These are phyloP conservation scores for Tolypocladium tropicale DNA, from an alignment of 2,329 filamentous ascomycete genomes.

Conservation along the genomic window DNA sequence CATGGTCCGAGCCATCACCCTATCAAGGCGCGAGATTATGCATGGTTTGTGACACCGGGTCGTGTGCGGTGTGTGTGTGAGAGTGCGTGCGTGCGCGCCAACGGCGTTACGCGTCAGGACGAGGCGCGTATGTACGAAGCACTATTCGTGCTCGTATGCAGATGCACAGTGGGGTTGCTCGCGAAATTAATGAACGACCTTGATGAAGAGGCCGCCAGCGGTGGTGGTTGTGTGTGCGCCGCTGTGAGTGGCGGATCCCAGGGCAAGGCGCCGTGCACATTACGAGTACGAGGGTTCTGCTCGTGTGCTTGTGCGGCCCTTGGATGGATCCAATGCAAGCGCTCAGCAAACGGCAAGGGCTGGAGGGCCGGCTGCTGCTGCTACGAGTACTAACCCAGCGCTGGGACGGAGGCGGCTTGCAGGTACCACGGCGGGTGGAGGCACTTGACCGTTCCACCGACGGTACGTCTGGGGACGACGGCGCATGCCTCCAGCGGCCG, in stretches of 20 bases:
- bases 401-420: neutral
- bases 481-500: neutral
- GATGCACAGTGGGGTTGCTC: neutral
- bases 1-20: no score
- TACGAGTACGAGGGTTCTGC: neutral
- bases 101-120: conserved; percentile 1
- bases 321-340: neutral
- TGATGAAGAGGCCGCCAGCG: conserved; percentile 4
- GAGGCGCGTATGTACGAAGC: conserved; percentile 1
- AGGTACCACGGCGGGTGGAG: neutral
- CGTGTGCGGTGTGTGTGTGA: conserved; percentile 22
- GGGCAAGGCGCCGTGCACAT: neutral
- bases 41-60: conserved; percentile 24
- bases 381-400: neutral
- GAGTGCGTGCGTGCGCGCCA: conserved; percentile 7
- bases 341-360: neutral
- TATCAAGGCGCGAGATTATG: conserved; percentile 23
- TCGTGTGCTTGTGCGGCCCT: neutral
- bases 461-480: conserved; percentile 17
- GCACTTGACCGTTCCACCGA: conserved; percentile 5
- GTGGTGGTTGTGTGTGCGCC: conserved; percentile 1
- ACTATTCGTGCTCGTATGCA: neutral
- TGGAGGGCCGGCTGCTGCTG: neutral
- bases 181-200: neutral
- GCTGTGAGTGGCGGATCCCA: conserved; percentile 3